phyloP scores from a whole-genome alignment of 1,284 basidiomycete species.

The Blastosporella zonata region DNA sequence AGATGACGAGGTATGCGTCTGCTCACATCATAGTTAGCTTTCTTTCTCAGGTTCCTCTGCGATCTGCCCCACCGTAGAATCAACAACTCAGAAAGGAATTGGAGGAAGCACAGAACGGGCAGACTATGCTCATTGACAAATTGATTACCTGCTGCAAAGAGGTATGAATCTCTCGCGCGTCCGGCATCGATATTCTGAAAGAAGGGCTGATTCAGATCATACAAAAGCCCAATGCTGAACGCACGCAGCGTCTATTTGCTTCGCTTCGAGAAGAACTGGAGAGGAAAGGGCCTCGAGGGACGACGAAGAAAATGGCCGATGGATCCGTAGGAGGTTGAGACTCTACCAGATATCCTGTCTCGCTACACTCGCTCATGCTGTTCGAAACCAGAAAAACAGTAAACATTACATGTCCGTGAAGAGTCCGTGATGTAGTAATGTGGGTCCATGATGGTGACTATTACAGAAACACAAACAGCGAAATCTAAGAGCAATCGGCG shows the following conservation, averaged over 20 bases:
- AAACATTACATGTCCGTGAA: constrained; percentile 18
- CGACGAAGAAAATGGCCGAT: constrained; percentile 38
- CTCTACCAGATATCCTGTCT: background rate
- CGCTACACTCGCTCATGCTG: constrained; percentile 4
- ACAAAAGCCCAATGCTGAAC: constrained; percentile 71
- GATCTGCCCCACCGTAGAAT: constrained; percentile 37
- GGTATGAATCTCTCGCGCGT: constrained; percentile 41
- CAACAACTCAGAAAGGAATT: constrained; percentile 67
- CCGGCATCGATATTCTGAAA: constrained; percentile 17
- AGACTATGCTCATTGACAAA: constrained; percentile 75
- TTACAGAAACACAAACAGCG: background rate
- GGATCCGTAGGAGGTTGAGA: constrained; percentile 46
- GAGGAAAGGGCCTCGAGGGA: constrained; percentile 49
- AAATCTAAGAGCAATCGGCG: constrained; percentile 6
- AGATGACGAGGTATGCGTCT: constrained; percentile 62
- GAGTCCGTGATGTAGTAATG: constrained; percentile 16
- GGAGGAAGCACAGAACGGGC: constrained; percentile 69
- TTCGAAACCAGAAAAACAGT: constrained; percentile 9
- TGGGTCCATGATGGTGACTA: constrained; percentile 11
- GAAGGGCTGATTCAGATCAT: constrained; percentile 30
- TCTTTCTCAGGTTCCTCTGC: constrained; percentile 15
- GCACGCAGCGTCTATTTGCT: constrained; percentile 72
- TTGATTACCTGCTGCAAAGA: constrained; percentile 80
- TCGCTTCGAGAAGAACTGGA: constrained; percentile 79
- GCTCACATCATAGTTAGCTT: constrained; percentile 16